phyloP scores from a whole-genome alignment of 2,329 filamentous ascomycete genomes.

The Aspergillus costaricaensis region DNA sequence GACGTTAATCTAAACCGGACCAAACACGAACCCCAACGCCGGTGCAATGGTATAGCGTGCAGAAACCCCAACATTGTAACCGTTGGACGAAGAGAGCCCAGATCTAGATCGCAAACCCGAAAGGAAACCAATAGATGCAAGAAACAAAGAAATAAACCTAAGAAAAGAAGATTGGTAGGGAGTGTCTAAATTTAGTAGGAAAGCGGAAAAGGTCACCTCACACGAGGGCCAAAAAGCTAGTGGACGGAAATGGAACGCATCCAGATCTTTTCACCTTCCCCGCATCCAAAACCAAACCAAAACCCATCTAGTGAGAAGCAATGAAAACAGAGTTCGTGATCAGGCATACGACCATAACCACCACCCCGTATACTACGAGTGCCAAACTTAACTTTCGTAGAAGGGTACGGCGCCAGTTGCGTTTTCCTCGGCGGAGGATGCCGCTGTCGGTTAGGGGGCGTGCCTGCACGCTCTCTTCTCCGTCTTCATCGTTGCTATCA shows the following conservation, averaged over 20 bases:
- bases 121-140: background rate
- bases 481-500: constrained; percentile 33
- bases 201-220: background rate
- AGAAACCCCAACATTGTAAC: background rate
- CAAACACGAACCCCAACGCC: constrained; percentile 18
- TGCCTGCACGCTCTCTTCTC: constrained; percentile 40
- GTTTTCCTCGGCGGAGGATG: constrained; percentile 63
- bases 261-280: background rate
- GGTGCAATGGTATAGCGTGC: constrained; percentile 19
- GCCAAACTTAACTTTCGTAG: constrained; percentile 73
- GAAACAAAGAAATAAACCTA: background rate
- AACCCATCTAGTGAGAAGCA: constrained; percentile 57
- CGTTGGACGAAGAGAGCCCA: constrained; percentile 2
- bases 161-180: background rate
- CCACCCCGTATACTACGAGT: constrained; percentile 77
- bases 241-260: background rate
- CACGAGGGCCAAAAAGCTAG: constrained; percentile 6
- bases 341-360: constrained; percentile 89
- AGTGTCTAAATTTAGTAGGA: background rate
- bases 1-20: background rate
- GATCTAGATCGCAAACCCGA: background rate
- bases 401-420: constrained; percentile 63
- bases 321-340: constrained; percentile 81
- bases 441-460: constrained; percentile 56
- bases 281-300: no score